Evolutionary conservation across 176 grass and related monocot species (phyloP).

Genomic region (Eleusine coracana): DNA sequence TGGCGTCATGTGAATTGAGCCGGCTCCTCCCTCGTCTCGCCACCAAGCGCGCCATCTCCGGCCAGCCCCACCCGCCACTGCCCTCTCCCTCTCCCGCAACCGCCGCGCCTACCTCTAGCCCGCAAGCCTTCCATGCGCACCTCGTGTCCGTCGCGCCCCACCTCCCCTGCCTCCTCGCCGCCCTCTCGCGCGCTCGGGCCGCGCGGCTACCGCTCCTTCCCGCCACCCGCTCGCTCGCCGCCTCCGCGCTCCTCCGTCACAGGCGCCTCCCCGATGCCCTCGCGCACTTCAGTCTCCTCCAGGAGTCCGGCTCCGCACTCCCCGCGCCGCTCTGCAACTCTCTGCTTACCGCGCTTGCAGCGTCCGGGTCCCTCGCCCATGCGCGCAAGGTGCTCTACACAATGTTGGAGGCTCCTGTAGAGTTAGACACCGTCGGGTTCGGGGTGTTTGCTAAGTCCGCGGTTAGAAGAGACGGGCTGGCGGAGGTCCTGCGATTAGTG

Average conservation of each 20-base stretch:
- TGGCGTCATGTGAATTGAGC: not conserved
- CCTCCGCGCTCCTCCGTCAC: slow-evolving; percentile 44
- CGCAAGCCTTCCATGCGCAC: slow-evolving; percentile 35
- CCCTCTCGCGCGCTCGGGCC: slow-evolving; percentile 33
- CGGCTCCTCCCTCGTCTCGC: not conserved
- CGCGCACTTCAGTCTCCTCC: slow-evolving; percentile 58
- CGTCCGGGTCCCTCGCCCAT: slow-evolving; percentile 42
- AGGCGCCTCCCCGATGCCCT: slow-evolving; percentile 53
- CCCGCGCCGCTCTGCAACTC: slow-evolving; percentile 54
- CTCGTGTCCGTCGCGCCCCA: slow-evolving; percentile 17
- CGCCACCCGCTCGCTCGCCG: slow-evolving; percentile 26
- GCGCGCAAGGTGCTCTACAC: slow-evolving; percentile 66
- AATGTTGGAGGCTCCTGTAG: slow-evolving; percentile 47
- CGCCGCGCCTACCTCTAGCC: slow-evolving; percentile 23
- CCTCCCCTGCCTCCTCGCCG: slow-evolving; percentile 21
- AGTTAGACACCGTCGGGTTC: slow-evolving; percentile 60
- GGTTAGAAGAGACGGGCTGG: not conserved
- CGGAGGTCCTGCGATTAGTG: slow-evolving; percentile 20
- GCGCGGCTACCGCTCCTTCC: slow-evolving; percentile 28
- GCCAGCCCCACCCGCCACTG: not conserved
- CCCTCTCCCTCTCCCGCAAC: slow-evolving; percentile 16
- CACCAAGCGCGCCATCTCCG: not conserved
- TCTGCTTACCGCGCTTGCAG: slow-evolving; percentile 48
- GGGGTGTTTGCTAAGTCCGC: slow-evolving; percentile 52
- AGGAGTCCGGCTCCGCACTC: slow-evolving; percentile 6